Base-by-base conservation (phyloP, 495 filamentous ascomycete genomes). In the Penicillium lagena region DNA sequence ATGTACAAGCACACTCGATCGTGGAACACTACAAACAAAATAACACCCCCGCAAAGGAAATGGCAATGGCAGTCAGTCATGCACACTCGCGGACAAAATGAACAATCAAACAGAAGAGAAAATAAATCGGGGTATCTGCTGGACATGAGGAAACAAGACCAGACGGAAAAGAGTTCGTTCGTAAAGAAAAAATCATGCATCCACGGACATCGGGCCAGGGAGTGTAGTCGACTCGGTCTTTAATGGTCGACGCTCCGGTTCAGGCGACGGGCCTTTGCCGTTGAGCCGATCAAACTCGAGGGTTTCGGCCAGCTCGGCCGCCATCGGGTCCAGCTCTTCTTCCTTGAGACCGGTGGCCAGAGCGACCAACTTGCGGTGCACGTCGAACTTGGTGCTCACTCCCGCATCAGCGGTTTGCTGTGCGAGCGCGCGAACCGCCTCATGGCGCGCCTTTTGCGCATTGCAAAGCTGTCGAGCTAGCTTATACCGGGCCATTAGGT, bases 291-390 rank as follows among this genome's bases (percentile, higher is more conserved):
- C 68, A 31, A 73, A 72, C 37, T 76, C 72, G 28, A 76, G 54
- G 1, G 64, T 66, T 42, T 71, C 70, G 2, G 69, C 64, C 37
- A 76, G 46, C 35, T 73, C 71, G 13, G 67, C 68, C 7, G 69
- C 66, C 66, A 73, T 72, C 1, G 67, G 68, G 37, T 76, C 72
- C 7, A 76, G 51, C 15, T 74, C 71, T 37, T 74, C 69, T 43
- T 76, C 72, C 46, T 71, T 72, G 7, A 75, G 51, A 6, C 70
- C 73, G 1, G 75, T 70, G 9, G 72, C 71, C 37, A 76, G 58
- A 33, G 70, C 60, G n/a, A 77, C 72, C 9, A 79, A 62, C 47
- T 67, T 75, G 45, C 74, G 67, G 45, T 77, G 75, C 39, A 72
- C 63, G 39, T 76, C 73, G 22, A 70, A 70, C 45, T 72, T 76